phyloP scores from a whole-genome alignment of 331 rosid species.

The Erythrophleum ivorense region DNA sequence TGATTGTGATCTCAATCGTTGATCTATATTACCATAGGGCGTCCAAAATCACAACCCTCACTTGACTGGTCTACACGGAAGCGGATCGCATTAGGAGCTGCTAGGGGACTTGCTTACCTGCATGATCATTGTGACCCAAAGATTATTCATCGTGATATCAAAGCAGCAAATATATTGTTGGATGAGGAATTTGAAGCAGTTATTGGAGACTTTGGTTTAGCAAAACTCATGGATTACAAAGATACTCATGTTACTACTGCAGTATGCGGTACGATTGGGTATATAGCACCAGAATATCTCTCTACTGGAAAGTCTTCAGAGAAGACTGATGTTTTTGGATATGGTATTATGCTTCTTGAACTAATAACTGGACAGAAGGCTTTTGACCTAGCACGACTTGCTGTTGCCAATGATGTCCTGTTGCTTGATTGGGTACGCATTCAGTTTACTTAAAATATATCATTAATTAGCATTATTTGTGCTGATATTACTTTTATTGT shows the following conservation, averaged over 20 bases:
- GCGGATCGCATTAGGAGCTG: neutral
- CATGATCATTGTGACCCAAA: conserved; percentile 6
- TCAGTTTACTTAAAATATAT: neutral
- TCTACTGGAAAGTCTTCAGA: neutral
- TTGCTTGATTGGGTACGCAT: conserved; percentile 43
- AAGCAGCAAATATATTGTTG: conserved; percentile 1
- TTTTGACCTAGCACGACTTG: conserved; percentile 28
- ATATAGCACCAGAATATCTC: conserved; percentile 9
- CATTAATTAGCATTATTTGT: too few relatives aligned
- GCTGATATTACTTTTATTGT: too few relatives aligned
- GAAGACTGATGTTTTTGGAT: conserved; percentile 9
- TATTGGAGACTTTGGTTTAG: neutral
- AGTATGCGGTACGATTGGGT: neutral
- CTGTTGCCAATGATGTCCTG: conserved; percentile 26
- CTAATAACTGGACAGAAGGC: conserved; percentile 33
- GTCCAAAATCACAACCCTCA: neutral
- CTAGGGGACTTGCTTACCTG: neutral
- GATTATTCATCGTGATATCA: neutral
- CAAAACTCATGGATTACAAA: conserved; percentile 5
- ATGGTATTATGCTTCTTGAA: conserved; percentile 7
- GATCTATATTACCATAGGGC: too few relatives aligned
- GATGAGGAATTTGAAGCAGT: neutral
- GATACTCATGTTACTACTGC: neutral
- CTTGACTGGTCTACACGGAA: neutral
- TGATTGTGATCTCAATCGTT: too few relatives aligned